Evolutionary conservation across 192 early-diverging fungal species (phyloP), one percentile per base, ranked within the genome.

Genomic region (Entophlyctis luteolus): DNA sequence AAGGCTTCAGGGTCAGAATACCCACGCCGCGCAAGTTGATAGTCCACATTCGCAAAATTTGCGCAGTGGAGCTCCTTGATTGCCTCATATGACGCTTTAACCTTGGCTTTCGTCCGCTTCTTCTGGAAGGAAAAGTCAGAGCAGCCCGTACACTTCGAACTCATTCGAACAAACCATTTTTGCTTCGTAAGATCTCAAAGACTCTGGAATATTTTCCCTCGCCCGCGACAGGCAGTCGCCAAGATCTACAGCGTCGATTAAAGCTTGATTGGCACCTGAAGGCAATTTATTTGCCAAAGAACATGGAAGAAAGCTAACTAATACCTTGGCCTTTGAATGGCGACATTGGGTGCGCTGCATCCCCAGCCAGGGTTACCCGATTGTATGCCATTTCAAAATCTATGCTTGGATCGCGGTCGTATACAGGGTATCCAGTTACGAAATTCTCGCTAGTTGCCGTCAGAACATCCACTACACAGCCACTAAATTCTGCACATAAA

Each of bases 241-340:
- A 25, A 68, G 67, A 14, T 68, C 50, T 1, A 66, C 48, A 34
- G 63, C 63, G 34, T 66, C 63, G 23, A 66, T 52, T 10, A 66
- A 35, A 4, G 63, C 63, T 31, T 66, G 63, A 55, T 66, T 66
- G 10, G 63, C 63, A 22, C 63, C 63, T 66, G 48, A 54, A 22
- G 16, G 10, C 22, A 34, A 54, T 66, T 20, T 54, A 28, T 2
- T 25, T 53, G 2, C 20, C 28, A 28, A 2, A 2, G 27, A 14
- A 53, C 27, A 16, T 53, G 14, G 25, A 53, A 53, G 25, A 28
- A 53, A 27, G 20, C 18, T 14, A 53, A 28, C 14, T 23, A 1
- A 39, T 23, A 66, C 63, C 63, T 54, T 66, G 63, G 29, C 63
- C 63, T 33, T 66, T 66, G 52, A 66, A 66, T 22, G 63, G 63